Percentiles rank a stretch among this genome's conserved stretches.
Evolutionary conservation across 2,329 filamentous ascomycete species (phyloP).

Genomic region (Penicillium italicum): DNA sequence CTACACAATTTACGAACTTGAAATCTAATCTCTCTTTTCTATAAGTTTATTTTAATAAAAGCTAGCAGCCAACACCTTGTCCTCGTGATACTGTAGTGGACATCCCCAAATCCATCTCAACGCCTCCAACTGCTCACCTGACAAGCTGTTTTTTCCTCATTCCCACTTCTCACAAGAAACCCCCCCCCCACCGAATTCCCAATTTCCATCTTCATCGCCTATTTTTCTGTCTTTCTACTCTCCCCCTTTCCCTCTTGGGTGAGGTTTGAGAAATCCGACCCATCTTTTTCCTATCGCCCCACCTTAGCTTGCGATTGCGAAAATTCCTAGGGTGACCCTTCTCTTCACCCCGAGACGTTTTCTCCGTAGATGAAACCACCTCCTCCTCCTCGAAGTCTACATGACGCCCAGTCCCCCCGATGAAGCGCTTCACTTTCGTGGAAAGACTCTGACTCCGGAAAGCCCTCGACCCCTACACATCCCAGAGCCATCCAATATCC

Average conservation of each 20-base stretch:
- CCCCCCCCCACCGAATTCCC: background rate
- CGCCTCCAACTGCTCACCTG: constrained; percentile 3
- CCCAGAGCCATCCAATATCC: constrained; percentile 65
- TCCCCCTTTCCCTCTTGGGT: constrained; percentile 14
- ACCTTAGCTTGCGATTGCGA: constrained; percentile 37
- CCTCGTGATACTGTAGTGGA: background rate
- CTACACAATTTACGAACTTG: background rate
- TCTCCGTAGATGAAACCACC: constrained; percentile 40
- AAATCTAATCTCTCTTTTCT: background rate
- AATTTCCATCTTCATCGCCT: background rate
- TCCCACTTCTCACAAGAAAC: background rate
- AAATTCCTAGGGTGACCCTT: constrained; percentile 21
- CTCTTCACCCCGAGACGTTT: background rate
- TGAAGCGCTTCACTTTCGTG: constrained; percentile 57
- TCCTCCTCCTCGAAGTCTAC: constrained; percentile 40
- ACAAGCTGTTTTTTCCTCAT: background rate
- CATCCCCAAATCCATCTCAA: background rate
- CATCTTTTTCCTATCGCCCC: constrained; percentile 35
- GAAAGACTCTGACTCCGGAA: constrained; percentile 64
- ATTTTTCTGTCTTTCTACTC: constrained; percentile 1
- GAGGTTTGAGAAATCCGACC: constrained; percentile 20
- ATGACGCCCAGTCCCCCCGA: constrained; percentile 52
- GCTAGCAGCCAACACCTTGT: no score
- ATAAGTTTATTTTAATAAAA: background rate
- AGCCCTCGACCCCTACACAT: constrained; percentile 68